Conservation (phyloP, 2,329 filamentous ascomycete genomes). For the Penicillium sp. region DNA sequence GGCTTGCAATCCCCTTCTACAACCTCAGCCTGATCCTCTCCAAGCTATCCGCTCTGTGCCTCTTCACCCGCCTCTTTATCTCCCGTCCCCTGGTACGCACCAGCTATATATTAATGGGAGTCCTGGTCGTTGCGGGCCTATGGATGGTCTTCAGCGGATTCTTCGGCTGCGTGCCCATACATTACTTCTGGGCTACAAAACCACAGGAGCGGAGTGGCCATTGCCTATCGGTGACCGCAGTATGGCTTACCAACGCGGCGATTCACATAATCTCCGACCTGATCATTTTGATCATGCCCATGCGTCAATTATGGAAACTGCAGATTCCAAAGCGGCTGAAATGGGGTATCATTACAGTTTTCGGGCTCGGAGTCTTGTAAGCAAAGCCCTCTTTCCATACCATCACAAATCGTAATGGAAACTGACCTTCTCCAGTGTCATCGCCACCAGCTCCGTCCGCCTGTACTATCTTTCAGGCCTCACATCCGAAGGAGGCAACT, state of each 20-base stretch:
- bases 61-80: slow-evolving; percentile 36
- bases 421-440: slow-evolving; percentile 21
- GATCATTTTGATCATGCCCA: slow-evolving; percentile 28
- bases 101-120: slow-evolving; percentile 18
- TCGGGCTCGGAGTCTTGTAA: slow-evolving; percentile 33
- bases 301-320: slow-evolving; percentile 27
- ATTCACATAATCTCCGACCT: slow-evolving; percentile 32
- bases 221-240: slow-evolving; percentile 22
- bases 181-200: slow-evolving; percentile 23
- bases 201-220: not conserved
- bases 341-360: slow-evolving; percentile 27
- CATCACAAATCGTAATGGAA: not conserved
- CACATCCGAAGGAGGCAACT: slow-evolving; percentile 18
- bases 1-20: slow-evolving; percentile 38
- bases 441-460: slow-evolving; percentile 30
- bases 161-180: slow-evolving; percentile 30
- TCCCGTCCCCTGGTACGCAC: slow-evolving; percentile 20
- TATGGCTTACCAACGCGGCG: slow-evolving; percentile 34
- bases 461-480: slow-evolving; percentile 17
- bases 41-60: slow-evolving; percentile 35
- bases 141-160: slow-evolving; percentile 33
- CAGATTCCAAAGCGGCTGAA: slow-evolving; percentile 26
- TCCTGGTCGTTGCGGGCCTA: slow-evolving; percentile 24
- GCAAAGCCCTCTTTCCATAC: not conserved
- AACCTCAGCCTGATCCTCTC: slow-evolving; percentile 34